These are phyloP conservation scores for Paralagenidium karlingii DNA, from an alignment of 352 stramenopile genomes.

Conservation along the genomic window DNA sequence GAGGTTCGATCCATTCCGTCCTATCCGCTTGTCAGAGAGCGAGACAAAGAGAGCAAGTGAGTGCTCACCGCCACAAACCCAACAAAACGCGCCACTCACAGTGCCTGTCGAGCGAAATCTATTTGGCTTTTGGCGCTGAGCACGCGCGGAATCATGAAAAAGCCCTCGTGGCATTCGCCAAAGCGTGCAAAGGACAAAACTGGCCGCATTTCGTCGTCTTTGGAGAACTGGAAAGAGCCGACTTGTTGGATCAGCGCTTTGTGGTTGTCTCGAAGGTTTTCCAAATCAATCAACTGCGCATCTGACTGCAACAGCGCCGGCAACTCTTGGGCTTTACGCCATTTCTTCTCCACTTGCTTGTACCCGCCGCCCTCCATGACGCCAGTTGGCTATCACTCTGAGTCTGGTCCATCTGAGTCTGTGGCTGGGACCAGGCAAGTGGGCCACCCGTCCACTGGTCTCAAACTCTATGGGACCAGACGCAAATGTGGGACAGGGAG, in stretches of 20 bases:
- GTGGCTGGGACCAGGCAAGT: no score
- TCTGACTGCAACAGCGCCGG: constrained; percentile 13
- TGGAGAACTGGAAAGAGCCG: constrained; percentile 19
- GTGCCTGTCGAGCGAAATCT: no score
- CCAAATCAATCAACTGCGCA: constrained; percentile 26
- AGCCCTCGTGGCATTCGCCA: constrained; percentile 31
- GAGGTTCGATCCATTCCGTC: constrained; percentile 50
- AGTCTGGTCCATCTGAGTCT: no score
- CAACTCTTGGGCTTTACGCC: not conserved
- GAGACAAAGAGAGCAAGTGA: no score
- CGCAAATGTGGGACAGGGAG: constrained; percentile 5
- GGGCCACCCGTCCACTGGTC: not conserved
- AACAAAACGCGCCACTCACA: constrained; percentile 35
- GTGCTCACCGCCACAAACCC: constrained; percentile 21
- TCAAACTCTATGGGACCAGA: constrained; percentile 10
- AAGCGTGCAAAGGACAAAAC: constrained; percentile 45
- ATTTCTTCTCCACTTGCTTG: not conserved
- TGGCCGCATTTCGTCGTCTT: constrained; percentile 11
- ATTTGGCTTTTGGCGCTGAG: constrained; percentile 30
- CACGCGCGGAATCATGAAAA: constrained; percentile 52
- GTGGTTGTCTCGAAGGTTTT: constrained; percentile 14
- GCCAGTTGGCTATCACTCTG: no score
- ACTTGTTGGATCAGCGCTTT: constrained; percentile 14
- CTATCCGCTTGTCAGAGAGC: no score
- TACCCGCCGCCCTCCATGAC: not conserved